Evolutionary conservation across 768 basidiomycete genomes (phyloP), one percentile per base, ranked within the genome.

Genomic region (Crassisporium funariophilum): DNA sequence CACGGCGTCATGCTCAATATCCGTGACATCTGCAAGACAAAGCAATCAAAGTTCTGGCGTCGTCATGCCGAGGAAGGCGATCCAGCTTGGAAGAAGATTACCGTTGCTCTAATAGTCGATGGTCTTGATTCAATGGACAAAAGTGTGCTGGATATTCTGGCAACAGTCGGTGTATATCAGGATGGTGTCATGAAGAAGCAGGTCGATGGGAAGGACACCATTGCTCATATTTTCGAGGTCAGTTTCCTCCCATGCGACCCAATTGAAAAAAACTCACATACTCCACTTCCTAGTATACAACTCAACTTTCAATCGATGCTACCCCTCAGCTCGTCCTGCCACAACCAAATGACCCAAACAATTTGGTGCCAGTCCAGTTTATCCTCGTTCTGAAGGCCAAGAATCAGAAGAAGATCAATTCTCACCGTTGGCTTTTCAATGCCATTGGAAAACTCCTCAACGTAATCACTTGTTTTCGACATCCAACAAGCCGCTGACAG

Each of bases 1-100:
- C 95, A 98, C 61, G 91, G 91, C 53, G 87, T 98, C 59, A 98
- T 98, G 95, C 68, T 95, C 52, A 98, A 99, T 68, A 95, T 98
- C 51, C 88, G 95, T 54, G 89, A 98, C 58, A 98, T 98, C 55
- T 95, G 93, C 80, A 93, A 88, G 70, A 94, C 91, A 33, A 95
- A 95, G 66, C 88, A 89, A 60, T 91, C 88, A 52, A 93, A 93
- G 66, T 95, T 88, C 69, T 93, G 93, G 91, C 78, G 86, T 35
- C 78, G 82, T 49, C 79, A 78, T 41, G 85, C 91, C 8, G 89
- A 91, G 65, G 89, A 91, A 61, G 90, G 91, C 35, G 77, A 79
- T 44, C 89, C 91, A 29, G 84, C 77, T 8, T 98, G 95, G 95
- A 90, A 97, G 63, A 86, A 81, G 62, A 94, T 98, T 57, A 83